Base-by-base conservation (phyloP, 495 filamentous ascomycete species). In the Aspergillus sparsus region DNA sequence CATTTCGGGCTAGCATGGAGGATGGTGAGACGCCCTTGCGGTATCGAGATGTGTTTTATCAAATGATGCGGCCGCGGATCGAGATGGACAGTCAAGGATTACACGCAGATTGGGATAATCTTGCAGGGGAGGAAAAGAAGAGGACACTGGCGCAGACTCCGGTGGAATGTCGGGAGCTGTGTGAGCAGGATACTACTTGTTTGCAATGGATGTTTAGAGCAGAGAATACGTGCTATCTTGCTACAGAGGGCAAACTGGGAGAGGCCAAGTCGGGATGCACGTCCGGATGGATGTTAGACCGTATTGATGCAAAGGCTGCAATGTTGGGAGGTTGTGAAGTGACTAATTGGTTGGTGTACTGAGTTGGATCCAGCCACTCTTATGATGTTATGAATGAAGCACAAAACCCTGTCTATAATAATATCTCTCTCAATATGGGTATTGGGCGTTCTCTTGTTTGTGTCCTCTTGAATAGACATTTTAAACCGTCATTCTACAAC, bases 181-280 rank as follows among this genome's bases (percentile, higher is more conserved):
- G 79, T 44, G 69, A 68, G 21, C 60, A 58, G 8, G 60, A 74
- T 6, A 37, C 61, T 10, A 60, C 65, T 7, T 81, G 79, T 50
- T 49, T 80, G 46, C 77, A 78, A 58, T 80, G 76, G 49, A 68
- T 69, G 6, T 60, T 75, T 49, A 60, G 11, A 18, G 15, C 66
- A 2, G 66, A 64, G 1, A 59, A 68, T 7, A 60, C 61, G 10
- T 75, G 75, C 54, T 71, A 66, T 13, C 74, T 68, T 5, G 73
- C 73, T 0, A 58, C 54, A 0, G 53, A 60, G 39, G 60, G 61
- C 0, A 18, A 65, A 10, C 50, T 69, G 18, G 71, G 73, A 1
- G 45, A 37, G 12, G 33, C 55, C 15, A 39, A 32, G 8, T 16
- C 52, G 3, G 70, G 68, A 5, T 49, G 63, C 2, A 49, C 51